These are phyloP conservation scores for Huntiella omanensis DNA, from an alignment of 2,329 filamentous ascomycete species.

Conservation along the genomic window DNA sequence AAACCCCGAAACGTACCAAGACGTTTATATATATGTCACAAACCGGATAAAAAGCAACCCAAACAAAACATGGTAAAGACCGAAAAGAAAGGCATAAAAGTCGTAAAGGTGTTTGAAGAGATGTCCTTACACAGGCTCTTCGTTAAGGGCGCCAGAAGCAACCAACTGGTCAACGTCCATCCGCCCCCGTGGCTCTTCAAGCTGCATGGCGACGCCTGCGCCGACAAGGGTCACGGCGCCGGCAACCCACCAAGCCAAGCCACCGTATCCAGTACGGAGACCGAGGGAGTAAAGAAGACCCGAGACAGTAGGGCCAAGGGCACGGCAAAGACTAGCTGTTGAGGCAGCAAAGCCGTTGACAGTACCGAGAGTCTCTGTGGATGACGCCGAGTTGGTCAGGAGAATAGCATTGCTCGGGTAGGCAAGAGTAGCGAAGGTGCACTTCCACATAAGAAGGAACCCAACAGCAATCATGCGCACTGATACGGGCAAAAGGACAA, in stretches of 20 bases:
- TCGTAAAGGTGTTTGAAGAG: not conserved
- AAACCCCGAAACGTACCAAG: not conserved
- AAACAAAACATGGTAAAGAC: conserved; percentile 1
- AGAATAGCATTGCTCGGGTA: conserved; percentile 85
- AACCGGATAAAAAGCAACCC: not conserved
- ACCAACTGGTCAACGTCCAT: conserved; percentile 3
- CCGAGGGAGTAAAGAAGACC: conserved; percentile 71
- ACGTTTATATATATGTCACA: not conserved
- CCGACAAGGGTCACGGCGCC: conserved; percentile 58
- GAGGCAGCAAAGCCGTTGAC: conserved; percentile 88
- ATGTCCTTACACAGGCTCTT: conserved; percentile 11
- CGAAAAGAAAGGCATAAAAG: conserved; percentile 1
- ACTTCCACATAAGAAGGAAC: conserved; percentile 69
- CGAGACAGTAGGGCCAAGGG: conserved; percentile 74
- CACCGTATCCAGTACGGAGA: conserved; percentile 62
- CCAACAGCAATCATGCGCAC: conserved; percentile 61
- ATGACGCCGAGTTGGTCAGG: conserved; percentile 72
- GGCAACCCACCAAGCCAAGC: conserved; percentile 84
- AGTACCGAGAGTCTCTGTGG: conserved; percentile 65
- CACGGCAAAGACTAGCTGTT: conserved; percentile 72
- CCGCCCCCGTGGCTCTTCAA: conserved; percentile 42
- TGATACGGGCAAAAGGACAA: conserved; percentile 59
- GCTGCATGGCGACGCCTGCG: conserved; percentile 54
- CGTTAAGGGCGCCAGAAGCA: conserved; percentile 18
- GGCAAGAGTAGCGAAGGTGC: conserved; percentile 75